phyloP scores from a whole-genome alignment of 2,329 filamentous ascomycete species.

The Diatrype stigma region DNA sequence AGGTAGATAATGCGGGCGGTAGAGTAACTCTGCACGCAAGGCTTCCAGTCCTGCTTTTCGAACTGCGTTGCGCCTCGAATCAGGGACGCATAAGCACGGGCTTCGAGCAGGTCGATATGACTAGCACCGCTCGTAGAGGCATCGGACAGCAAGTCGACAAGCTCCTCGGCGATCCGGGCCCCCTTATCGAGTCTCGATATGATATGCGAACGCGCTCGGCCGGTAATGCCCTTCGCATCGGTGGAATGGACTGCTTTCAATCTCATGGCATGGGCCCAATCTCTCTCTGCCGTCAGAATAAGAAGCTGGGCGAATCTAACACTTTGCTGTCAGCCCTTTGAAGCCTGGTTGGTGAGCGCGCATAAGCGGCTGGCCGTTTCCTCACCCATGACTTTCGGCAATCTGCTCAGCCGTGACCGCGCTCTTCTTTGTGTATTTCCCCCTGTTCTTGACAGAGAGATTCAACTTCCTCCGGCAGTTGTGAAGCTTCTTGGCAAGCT shows the following conservation, averaged over 20 bases:
- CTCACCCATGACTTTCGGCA: conserved; percentile 68
- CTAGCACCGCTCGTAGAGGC: conserved; percentile 60
- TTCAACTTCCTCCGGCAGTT: conserved; percentile 82
- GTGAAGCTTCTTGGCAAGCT: conserved; percentile 75
- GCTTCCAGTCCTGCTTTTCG: conserved; percentile 83
- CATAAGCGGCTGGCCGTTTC: conserved; percentile 18
- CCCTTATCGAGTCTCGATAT: conserved; percentile 84
- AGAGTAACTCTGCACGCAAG: conserved; percentile 71
- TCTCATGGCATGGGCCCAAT: conserved; percentile 94
- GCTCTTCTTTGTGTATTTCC: conserved; percentile 73
- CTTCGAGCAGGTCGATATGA: conserved; percentile 73
- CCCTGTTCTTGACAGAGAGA: conserved; percentile 76
- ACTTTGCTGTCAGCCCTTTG: conserved; percentile 8
- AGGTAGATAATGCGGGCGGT: conserved; percentile 78
- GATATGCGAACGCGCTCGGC: conserved; percentile 80
- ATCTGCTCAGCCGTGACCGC: conserved; percentile 72
- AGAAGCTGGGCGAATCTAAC: conserved; percentile 71
- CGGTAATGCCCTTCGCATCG: conserved; percentile 74
- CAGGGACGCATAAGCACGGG: conserved; percentile 75
- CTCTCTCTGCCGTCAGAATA: conserved; percentile 80
- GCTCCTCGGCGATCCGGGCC: conserved; percentile 60
- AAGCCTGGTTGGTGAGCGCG: background rate
- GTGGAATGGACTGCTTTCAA: conserved; percentile 81
- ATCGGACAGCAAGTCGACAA: conserved; percentile 64
- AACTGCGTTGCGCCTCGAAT: conserved; percentile 75